Percentiles rank a stretch among this genome's conserved stretches.
Conservation (phyloP, 2,329 filamentous ascomycete species). For the Botrytis fragariae region DNA sequence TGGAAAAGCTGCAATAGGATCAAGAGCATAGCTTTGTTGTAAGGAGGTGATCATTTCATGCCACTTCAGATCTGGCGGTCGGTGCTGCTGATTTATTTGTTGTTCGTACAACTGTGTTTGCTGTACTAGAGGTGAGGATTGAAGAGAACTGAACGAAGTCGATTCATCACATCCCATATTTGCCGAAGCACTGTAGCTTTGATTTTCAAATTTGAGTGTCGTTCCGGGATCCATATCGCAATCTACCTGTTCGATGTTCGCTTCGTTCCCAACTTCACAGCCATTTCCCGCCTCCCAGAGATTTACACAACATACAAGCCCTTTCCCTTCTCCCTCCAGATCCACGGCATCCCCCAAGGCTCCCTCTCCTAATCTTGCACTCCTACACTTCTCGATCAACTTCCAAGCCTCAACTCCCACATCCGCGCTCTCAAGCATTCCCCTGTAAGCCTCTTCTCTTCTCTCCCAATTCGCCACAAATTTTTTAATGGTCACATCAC, state of each 20-base stretch:
- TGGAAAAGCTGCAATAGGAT: not conserved
- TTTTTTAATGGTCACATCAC: not conserved
- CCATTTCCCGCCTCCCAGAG: not conserved
- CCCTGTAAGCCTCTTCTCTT: slow-evolving; percentile 10
- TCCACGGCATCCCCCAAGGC: not conserved
- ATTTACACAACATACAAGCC: no score
- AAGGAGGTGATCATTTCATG: not conserved
- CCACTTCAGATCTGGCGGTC: not conserved
- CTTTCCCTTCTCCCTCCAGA: not conserved
- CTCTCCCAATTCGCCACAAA: slow-evolving; percentile 1
- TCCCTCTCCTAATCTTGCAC: not conserved
- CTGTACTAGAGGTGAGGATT: not conserved
- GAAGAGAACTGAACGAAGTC: not conserved
- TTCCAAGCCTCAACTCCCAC: not conserved
- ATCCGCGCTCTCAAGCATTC: not conserved
- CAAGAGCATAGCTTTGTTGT: not conserved
- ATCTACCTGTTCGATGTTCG: not conserved
- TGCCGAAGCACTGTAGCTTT: not conserved
- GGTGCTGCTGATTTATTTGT: not conserved
- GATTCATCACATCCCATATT: not conserved
- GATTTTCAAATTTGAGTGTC: not conserved
- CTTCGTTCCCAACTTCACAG: not conserved
- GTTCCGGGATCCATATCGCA: not conserved
- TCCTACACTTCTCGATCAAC: slow-evolving; percentile 1
- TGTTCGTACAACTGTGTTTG: not conserved